Conservation (phyloP, 805 yeast species). For the Clavispora fructus region DNA sequence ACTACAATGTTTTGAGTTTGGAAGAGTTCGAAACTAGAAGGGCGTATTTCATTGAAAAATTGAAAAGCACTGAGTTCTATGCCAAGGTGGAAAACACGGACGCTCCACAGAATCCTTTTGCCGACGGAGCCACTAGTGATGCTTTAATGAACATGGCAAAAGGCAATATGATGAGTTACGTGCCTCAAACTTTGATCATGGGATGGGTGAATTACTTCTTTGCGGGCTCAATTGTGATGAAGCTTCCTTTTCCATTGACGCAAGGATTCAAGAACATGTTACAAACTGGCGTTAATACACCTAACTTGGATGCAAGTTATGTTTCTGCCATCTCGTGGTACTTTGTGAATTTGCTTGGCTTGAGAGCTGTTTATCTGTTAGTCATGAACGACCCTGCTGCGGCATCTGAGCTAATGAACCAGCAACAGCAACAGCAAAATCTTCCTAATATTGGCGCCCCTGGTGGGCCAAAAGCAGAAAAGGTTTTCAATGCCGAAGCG, state of each 20-base stretch:
- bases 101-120: conserved; percentile 53
- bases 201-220: conserved; percentile 94
- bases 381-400: conserved; percentile 51
- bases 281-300: conserved; percentile 79
- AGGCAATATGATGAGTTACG: conserved; percentile 73
- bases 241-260: conserved; percentile 86
- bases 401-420: conserved; percentile 40
- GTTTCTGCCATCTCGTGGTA: conserved; percentile 96
- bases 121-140: conserved; percentile 69
- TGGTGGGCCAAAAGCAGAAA: conserved; percentile 58
- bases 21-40: conserved; percentile 53
- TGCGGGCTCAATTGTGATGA: conserved; percentile 79
- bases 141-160: conserved; percentile 73
- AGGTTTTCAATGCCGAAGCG: conserved; percentile 62
- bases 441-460: conserved; percentile 45
- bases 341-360: conserved; percentile 79
- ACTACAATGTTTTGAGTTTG: conserved; percentile 46
- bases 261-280: conserved; percentile 86
- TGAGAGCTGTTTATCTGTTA: conserved; percentile 72
- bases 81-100: conserved; percentile 42
- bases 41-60: conserved; percentile 39
- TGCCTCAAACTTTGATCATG: conserved; percentile 93
- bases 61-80: conserved; percentile 51
- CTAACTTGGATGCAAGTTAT: conserved; percentile 84
- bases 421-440: conserved; percentile 32